Evolutionary conservation across 768 basidiomycete genomes (phyloP), one percentile per base, ranked within the genome.

Genomic region (Podaxis mareebaensis): DNA sequence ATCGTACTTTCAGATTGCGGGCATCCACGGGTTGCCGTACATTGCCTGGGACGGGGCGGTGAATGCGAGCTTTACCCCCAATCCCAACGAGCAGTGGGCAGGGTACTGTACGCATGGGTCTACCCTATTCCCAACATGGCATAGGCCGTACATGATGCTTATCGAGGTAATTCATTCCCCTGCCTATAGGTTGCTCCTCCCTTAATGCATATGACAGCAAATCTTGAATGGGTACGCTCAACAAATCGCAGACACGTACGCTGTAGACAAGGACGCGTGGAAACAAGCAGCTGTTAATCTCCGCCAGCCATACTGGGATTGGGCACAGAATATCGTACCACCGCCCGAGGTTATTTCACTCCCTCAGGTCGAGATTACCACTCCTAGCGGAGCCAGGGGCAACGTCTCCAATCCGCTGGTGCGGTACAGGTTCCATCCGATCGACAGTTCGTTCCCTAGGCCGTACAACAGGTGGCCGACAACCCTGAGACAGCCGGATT

Each of bases 71-170:
- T 63, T 49, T 38, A 56, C 65, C 0, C 66, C 66, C 26, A 64
- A 73, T 40, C 70, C 77, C 0, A 54, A 68, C 13, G 61, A 65
- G 0, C 65, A 69, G 7, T 78, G 74, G 74, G 72, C 74, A 17
- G 85, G 84, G 4, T 85, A 86, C 66, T 86, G 84, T 68, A 79
- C 77, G 22, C 85, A 87, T 68, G 81, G 81, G 17, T 79, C 78
- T 1, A 75, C 79, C 8, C 71, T 85, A 7, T 85, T 85, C 75
- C 83, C 83, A 7, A 83, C 81, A 3, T 85, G 82, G 81, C 84
- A 87, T 66, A 72, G 85, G 56, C 82, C 83, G 2, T 85, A 85
- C 65, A 68, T 85, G 28, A 69, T 78, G 38, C 70, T 85, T 1
- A 79, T 78, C 62, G 84, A 87, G 76, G 84, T 84, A 53, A 8